phyloP scores from a whole-genome alignment of 2,329 filamentous ascomycete genomes.

The Herpotrichia juniperi region DNA sequence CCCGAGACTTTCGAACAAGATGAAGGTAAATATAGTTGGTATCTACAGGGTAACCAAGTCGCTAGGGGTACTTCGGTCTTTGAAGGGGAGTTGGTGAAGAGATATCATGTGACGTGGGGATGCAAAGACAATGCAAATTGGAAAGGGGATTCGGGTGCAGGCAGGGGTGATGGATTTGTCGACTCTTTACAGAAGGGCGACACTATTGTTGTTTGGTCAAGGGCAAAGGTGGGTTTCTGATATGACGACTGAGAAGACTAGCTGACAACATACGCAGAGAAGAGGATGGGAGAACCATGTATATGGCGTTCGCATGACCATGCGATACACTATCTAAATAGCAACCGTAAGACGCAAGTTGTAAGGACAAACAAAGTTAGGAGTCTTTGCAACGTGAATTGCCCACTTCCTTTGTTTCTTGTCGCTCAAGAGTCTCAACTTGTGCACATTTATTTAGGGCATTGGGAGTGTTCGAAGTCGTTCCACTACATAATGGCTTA shows the following conservation, averaged over 20 bases:
- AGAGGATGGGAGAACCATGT: conserved; percentile 9
- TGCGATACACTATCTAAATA: conserved; percentile 1
- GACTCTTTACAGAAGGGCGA: conserved; percentile 32
- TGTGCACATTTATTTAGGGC: no score
- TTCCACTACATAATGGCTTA: no score
- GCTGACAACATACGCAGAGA: conserved; percentile 1
- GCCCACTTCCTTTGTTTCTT: no score
- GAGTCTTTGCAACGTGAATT: no score
- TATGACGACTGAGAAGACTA: background rate
- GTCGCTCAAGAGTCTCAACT: no score
- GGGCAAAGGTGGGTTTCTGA: conserved; percentile 34
- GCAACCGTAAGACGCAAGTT: no score
- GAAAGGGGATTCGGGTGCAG: conserved; percentile 30
- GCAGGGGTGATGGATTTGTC: conserved; percentile 33
- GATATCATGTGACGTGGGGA: conserved; percentile 30
- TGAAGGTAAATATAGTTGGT: conserved; percentile 30
- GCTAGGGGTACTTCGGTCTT: conserved; percentile 10
- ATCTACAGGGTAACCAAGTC: conserved; percentile 39
- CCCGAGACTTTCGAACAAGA: conserved; percentile 17
- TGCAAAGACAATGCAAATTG: conserved; percentile 3
- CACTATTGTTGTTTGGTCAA: conserved; percentile 36
- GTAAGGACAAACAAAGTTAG: no score
- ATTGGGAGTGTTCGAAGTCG: no score
- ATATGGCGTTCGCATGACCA: conserved; percentile 4
- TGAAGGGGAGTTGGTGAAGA: background rate